These are phyloP conservation scores for Epichloe amarillans DNA, from an alignment of 2,329 filamentous ascomycete genomes.

Conservation along the genomic window DNA sequence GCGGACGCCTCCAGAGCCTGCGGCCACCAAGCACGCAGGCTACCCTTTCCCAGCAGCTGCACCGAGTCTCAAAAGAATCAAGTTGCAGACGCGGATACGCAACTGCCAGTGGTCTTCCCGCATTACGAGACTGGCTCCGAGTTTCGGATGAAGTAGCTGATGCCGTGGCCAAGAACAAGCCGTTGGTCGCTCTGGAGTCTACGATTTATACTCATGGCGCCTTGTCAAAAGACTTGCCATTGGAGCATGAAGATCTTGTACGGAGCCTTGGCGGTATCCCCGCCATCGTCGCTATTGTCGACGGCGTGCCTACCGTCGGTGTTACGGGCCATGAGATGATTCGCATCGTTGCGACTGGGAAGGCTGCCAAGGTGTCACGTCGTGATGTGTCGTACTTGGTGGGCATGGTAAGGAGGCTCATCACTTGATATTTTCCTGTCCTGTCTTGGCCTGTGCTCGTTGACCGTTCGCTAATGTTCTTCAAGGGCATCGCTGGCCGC, in stretches of 20 bases:
- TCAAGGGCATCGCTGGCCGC: constrained; percentile 49
- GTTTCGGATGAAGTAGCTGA: constrained; percentile 74
- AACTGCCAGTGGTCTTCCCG: constrained; percentile 14
- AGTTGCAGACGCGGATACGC: background rate
- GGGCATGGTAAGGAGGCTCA: constrained; percentile 48
- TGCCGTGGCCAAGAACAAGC: constrained; percentile 59
- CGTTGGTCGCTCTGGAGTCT: constrained; percentile 85
- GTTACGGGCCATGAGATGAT: constrained; percentile 59
- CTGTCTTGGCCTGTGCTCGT: too few species aligned
- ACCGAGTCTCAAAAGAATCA: background rate
- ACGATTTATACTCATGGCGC: constrained; percentile 96
- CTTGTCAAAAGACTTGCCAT: constrained; percentile 55
- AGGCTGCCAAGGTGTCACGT: constrained; percentile 72
- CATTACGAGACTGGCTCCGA: constrained; percentile 35
- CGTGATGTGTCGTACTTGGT: constrained; percentile 74
- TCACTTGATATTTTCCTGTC: constrained; percentile 2
- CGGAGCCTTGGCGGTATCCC: constrained; percentile 71
- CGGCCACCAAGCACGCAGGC: background rate
- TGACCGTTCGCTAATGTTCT: background rate
- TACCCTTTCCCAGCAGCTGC: background rate
- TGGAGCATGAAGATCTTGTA: constrained; percentile 77
- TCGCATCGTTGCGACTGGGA: constrained; percentile 52
- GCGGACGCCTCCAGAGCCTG: background rate
- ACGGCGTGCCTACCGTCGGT: constrained; percentile 73
- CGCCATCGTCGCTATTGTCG: constrained; percentile 78